phyloP scores from a whole-genome alignment of 352 stramenopile genomes.

The Phytopythium mirpurense region DNA sequence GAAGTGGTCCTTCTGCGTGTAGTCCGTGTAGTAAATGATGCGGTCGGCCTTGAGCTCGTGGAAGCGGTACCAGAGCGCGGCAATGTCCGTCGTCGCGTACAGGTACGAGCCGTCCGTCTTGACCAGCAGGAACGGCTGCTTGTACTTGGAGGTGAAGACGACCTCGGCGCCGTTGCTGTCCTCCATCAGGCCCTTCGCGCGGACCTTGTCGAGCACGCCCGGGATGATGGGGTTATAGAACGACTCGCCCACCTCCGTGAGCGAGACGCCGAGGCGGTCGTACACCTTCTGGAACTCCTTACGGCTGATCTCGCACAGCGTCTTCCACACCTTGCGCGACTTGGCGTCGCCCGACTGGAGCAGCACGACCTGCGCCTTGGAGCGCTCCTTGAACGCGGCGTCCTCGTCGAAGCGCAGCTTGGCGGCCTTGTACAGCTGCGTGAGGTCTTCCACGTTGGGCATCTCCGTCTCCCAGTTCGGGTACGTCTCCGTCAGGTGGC shows the following conservation, averaged over 20 bases:
- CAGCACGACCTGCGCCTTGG: slow-evolving; percentile 96
- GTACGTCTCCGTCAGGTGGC: slow-evolving; percentile 98
- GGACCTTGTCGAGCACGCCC: slow-evolving; percentile 84
- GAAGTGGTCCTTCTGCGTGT: slow-evolving; percentile 87
- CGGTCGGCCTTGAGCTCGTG: slow-evolving; percentile 80
- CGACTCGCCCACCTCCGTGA: slow-evolving; percentile 81
- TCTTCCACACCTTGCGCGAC: slow-evolving; percentile 79
- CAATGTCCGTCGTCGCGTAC: slow-evolving; percentile 84
- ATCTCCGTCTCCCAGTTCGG: slow-evolving; percentile 88
- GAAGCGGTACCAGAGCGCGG: slow-evolving; percentile 81
- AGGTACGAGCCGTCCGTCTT: slow-evolving; percentile 85
- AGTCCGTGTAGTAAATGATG: slow-evolving; percentile 86
- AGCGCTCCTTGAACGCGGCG: slow-evolving; percentile 94
- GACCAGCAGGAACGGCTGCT: slow-evolving; percentile 85
- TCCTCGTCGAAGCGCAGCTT: slow-evolving; percentile 97
- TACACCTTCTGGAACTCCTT: slow-evolving; percentile 87
- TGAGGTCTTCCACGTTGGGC: slow-evolving; percentile 97
- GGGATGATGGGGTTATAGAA: slow-evolving; percentile 88
- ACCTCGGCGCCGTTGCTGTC: slow-evolving; percentile 88
- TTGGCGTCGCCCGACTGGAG: slow-evolving; percentile 93
- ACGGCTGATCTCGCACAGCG: slow-evolving; percentile 78
- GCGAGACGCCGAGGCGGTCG: slow-evolving; percentile 63
- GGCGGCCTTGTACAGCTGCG: slow-evolving; percentile 84
- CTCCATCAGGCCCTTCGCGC: slow-evolving; percentile 83
- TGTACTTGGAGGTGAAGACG: slow-evolving; percentile 90